A percentile compares a stretch with the other conserved stretches of the same genome.
These are phyloP conservation scores for Cordyceps cateniannulata DNA, from an alignment of 2,329 filamentous ascomycete genomes.

Conservation along the genomic window DNA sequence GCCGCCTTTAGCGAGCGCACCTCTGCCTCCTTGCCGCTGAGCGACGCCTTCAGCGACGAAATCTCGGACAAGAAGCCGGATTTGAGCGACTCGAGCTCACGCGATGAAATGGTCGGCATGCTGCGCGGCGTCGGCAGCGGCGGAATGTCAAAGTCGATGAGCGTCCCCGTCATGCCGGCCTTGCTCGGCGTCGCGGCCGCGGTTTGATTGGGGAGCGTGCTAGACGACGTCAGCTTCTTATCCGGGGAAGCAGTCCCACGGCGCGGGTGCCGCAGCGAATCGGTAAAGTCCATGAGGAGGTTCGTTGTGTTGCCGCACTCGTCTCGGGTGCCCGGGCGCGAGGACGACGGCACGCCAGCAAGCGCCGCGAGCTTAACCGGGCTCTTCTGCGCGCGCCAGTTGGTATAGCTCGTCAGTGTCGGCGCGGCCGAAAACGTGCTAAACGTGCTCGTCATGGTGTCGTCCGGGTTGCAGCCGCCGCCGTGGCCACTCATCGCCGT, in stretches of 20 bases:
- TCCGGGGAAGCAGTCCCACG: conserved; percentile 37
- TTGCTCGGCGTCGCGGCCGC: conserved; percentile 39
- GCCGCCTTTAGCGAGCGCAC: conserved; percentile 81
- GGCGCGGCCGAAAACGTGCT: conserved; percentile 87
- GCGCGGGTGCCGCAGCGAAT: conserved; percentile 52
- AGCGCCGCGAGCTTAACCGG: conserved; percentile 47
- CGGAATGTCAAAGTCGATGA: conserved; percentile 78
- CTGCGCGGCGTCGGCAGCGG: conserved; percentile 88
- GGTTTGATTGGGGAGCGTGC: conserved; percentile 22
- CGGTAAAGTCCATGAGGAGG: conserved; percentile 81
- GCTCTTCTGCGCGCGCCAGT: conserved; percentile 52
- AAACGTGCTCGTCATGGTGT: conserved; percentile 73
- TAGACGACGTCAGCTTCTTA: conserved; percentile 28
- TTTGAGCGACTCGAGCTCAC: conserved; percentile 88
- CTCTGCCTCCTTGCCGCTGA: conserved; percentile 90
- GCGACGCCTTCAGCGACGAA: conserved; percentile 82
- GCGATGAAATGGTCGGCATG: conserved; percentile 81
- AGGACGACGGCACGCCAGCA: conserved; percentile 29
- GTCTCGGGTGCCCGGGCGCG: conserved; percentile 25
- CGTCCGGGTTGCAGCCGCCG: conserved; percentile 48
- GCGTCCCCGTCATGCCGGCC: conserved; percentile 49
- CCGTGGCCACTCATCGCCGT: conserved; percentile 25
- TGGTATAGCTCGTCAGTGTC: conserved; percentile 77
- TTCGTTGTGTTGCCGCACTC: conserved; percentile 63
- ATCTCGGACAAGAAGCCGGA: conserved; percentile 88